A percentile compares a stretch with the other conserved stretches of the same genome.
Conservation (phyloP, 2,329 filamentous ascomycete species). For the Fusarium mundagurra region DNA sequence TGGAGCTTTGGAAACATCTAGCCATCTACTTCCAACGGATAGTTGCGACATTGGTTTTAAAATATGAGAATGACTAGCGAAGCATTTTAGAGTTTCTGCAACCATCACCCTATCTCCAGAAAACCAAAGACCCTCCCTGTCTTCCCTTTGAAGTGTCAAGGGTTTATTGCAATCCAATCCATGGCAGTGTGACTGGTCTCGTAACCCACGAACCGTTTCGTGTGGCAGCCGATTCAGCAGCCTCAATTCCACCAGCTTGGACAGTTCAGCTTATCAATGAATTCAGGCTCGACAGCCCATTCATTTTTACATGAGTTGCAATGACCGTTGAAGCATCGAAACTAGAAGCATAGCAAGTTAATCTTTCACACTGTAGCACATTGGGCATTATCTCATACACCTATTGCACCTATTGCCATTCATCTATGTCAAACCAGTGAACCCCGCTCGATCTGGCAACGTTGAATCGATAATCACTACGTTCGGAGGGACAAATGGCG, state of each 20-base stretch:
- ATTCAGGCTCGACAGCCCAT: neutral
- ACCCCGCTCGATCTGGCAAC: conserved; percentile 1
- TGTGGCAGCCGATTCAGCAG: conserved; percentile 33
- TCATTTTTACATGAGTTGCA: conserved; percentile 8
- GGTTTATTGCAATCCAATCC: conserved; percentile 31
- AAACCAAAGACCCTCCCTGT: neutral
- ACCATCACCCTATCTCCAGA: neutral
- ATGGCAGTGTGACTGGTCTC: conserved; percentile 23
- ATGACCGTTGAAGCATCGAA: conserved; percentile 8
- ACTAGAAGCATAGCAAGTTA: neutral
- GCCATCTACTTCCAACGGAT: conserved; percentile 20
- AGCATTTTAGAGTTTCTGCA: neutral
- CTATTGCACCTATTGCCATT: conserved; percentile 2
- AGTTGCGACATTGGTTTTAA: conserved; percentile 32
- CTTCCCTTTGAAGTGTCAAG: conserved; percentile 19
- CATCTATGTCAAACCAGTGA: neutral
- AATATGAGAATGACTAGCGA: conserved; percentile 22
- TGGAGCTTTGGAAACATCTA: neutral
- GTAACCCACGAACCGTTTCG: conserved; percentile 30
- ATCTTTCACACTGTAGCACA: neutral
- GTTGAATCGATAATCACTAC: neutral
- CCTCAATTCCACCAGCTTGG: conserved; percentile 34
- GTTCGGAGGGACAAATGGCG: neutral
- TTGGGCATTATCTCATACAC: neutral
- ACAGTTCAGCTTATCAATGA: conserved; percentile 9